Evolutionary conservation across 2,329 filamentous ascomycete species (phyloP).

Genomic region (Hypoxylon sp.): DNA sequence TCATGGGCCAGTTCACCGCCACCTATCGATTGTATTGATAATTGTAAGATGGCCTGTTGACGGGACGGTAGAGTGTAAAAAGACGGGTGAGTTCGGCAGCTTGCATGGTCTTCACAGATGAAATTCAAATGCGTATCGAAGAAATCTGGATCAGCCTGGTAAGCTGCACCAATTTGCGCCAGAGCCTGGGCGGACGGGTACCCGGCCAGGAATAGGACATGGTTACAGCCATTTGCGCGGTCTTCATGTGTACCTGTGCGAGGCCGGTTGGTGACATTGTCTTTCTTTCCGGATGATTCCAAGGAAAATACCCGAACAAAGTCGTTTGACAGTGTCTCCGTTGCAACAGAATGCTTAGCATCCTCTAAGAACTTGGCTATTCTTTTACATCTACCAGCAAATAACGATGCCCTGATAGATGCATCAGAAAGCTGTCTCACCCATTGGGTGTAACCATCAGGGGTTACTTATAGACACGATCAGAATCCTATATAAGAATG

Average conservation of each 20-base stretch:
- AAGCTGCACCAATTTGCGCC: background rate
- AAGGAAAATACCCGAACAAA: background rate
- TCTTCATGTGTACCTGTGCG: background rate
- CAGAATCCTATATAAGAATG: background rate
- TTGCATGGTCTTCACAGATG: background rate
- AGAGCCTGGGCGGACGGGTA: background rate
- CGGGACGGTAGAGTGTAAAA: background rate
- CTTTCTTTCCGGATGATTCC: background rate
- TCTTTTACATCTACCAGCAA: background rate
- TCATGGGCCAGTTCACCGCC: background rate
- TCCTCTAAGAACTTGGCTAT: background rate
- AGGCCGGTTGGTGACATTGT: background rate
- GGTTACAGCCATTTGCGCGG: background rate
- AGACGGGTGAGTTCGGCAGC: background rate
- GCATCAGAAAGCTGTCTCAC: background rate
- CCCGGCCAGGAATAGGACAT: background rate
- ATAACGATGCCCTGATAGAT: background rate
- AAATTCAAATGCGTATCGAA: background rate
- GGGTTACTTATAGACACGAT: background rate
- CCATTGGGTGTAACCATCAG: background rate
- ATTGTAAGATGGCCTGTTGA: background rate
- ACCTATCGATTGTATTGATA: background rate
- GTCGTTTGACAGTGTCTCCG: background rate
- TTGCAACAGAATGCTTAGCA: background rate
- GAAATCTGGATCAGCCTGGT: background rate